A percentile compares a stretch with the other conserved stretches of the same genome.
phyloP scores from a whole-genome alignment of 176 grass and related monocot genomes.

The Triticum dicoccoides region DNA sequence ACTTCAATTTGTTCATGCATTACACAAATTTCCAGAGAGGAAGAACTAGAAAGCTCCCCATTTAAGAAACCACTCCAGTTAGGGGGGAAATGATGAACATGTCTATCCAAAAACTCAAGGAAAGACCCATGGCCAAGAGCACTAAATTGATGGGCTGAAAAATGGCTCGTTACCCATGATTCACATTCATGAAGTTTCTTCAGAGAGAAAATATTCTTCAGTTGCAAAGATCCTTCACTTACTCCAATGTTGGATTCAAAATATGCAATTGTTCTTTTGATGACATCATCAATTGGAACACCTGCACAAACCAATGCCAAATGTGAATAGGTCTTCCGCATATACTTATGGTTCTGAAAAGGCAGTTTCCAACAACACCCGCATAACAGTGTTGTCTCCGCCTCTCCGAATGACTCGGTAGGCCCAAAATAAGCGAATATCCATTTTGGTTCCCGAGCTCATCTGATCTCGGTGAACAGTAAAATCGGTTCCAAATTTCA shows the following conservation, averaged over 20 bases:
- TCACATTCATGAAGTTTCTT: constrained; percentile 55
- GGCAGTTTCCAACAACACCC: not conserved
- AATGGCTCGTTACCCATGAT: constrained; percentile 43
- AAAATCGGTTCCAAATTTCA: no score
- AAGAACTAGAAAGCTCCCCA: constrained; percentile 25
- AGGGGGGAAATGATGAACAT: constrained; percentile 41
- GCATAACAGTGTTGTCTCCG: not conserved
- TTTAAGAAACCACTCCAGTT: constrained; percentile 34
- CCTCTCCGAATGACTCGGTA: not conserved
- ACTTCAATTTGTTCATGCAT: constrained; percentile 41
- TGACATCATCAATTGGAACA: constrained; percentile 46
- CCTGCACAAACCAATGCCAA: constrained; percentile 28
- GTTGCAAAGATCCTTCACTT: constrained; percentile 11
- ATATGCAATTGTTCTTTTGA: constrained; percentile 47
- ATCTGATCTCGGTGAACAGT: no score
- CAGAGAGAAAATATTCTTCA: constrained; percentile 35
- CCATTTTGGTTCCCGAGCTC: no score
- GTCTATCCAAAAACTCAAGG: constrained; percentile 50
- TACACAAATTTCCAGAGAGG: constrained; percentile 35
- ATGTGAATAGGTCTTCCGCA: not conserved
- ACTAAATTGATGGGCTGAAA: constrained; percentile 52
- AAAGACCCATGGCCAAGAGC: constrained; percentile 59
- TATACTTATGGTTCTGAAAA: not conserved
- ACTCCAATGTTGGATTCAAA: constrained; percentile 40
- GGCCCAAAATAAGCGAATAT: not conserved